Conservation (phyloP, 2,329 filamentous ascomycete species). For the Bipolaris gigantea region DNA sequence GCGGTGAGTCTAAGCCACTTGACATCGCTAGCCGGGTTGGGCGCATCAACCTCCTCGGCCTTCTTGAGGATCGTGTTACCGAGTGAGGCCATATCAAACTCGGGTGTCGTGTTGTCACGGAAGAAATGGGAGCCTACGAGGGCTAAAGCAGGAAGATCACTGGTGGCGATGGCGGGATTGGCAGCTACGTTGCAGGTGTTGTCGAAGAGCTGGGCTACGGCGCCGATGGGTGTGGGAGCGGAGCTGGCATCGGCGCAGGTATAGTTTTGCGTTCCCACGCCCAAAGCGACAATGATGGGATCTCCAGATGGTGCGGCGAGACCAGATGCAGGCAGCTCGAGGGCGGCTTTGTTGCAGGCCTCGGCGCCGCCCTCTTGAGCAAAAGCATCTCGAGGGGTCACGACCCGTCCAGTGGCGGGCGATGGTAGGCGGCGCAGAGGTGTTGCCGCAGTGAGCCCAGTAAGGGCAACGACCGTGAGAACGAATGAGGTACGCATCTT, state of each 20-base stretch:
- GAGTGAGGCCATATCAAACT: conserved; percentile 74
- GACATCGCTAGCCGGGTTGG: conserved; percentile 61
- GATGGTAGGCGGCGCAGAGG: conserved; percentile 18
- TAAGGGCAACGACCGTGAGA: conserved; percentile 24
- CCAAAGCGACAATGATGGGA: conserved; percentile 51
- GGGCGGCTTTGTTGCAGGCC: conserved; percentile 24
- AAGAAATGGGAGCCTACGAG: conserved; percentile 77
- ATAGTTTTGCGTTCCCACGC: conserved; percentile 57
- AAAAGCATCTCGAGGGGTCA: conserved; percentile 18
- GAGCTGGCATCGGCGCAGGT: conserved; percentile 43
- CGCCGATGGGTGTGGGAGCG: conserved; percentile 47
- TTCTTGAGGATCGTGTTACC: conserved; percentile 70
- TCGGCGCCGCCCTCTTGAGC: conserved; percentile 1
- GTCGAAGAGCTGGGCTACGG: conserved; percentile 43
- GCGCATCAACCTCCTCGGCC: conserved; percentile 64
- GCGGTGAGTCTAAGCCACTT: conserved; percentile 75
- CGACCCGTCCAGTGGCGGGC: conserved; percentile 10
- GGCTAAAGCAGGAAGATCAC: conserved; percentile 30
- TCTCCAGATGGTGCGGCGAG: conserved; percentile 29
- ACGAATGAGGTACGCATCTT: conserved; percentile 32
- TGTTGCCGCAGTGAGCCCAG: conserved; percentile 29
- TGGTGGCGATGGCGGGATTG: conserved; percentile 24
- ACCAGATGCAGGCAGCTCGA: conserved; percentile 31
- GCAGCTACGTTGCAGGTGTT: conserved; percentile 24
- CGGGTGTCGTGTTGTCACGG: conserved; percentile 68